Evolutionary conservation across 768 basidiomycete species (phyloP).

Genomic region (Mycena amicta): DNA sequence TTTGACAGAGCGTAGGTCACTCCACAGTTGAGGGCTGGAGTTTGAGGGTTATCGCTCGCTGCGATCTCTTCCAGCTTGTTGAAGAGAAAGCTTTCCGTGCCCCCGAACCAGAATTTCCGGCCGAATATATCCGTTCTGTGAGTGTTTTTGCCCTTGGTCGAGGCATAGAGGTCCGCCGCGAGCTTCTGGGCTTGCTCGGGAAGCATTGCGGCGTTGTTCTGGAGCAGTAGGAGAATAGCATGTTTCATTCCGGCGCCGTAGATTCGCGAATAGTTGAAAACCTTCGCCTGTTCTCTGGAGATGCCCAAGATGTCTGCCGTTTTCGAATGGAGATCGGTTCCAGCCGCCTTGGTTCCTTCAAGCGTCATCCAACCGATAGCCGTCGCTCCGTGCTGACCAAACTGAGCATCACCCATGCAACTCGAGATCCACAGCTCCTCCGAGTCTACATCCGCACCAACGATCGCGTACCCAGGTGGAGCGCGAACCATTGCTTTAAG

Average conservation of each 20-base stretch:
- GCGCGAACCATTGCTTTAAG: slow-evolving; percentile 97
- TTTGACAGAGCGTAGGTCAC: slow-evolving; percentile 93
- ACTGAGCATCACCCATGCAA: slow-evolving; percentile 98
- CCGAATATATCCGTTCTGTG: slow-evolving; percentile 73
- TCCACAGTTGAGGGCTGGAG: slow-evolving; percentile 92
- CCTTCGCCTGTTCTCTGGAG: slow-evolving; percentile 92
- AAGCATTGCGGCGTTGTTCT: slow-evolving; percentile 79
- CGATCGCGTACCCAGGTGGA: slow-evolving; percentile 89
- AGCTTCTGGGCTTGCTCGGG: slow-evolving; percentile 77
- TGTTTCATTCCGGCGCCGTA: slow-evolving; percentile 98
- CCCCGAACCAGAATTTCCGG: slow-evolving; percentile 94
- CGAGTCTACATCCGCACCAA: slow-evolving; percentile 98
- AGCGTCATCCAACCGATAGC: slow-evolving; percentile 99
- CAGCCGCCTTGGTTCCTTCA: slow-evolving; percentile 92
- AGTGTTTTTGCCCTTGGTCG: slow-evolving; percentile 92
- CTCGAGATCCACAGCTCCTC: slow-evolving; percentile 99
- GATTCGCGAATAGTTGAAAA: slow-evolving; percentile 98
- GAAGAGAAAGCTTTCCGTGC: slow-evolving; percentile 94
- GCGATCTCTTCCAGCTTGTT: slow-evolving; percentile 98
- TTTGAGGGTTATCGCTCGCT: slow-evolving; percentile 80
- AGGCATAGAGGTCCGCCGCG: slow-evolving; percentile 84
- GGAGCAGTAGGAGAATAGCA: slow-evolving; percentile 83
- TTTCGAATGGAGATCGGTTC: slow-evolving; percentile 96
- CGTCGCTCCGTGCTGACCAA: slow-evolving; percentile 94
- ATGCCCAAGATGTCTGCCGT: slow-evolving; percentile 92